Evolutionary conservation across 2,329 filamentous ascomycete species (phyloP).

Genomic region (Xylaria sp.): DNA sequence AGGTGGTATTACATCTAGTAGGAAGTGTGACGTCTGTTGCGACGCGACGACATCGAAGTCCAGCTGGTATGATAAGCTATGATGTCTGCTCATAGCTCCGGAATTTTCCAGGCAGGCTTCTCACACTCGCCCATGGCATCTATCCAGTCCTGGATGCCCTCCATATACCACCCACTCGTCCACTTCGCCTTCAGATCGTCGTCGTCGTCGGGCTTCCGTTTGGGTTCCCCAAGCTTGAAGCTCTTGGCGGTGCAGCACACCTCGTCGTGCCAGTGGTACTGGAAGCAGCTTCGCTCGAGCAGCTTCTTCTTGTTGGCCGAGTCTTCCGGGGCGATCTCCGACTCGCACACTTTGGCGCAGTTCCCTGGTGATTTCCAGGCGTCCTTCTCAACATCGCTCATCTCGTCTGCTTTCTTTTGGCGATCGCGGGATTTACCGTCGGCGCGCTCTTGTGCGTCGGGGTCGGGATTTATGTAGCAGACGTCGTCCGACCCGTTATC

Average conservation of each 20-base stretch:
- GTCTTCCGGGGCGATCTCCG: conserved; percentile 45
- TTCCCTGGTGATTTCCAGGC: conserved; percentile 53
- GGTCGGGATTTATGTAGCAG: conserved; percentile 50
- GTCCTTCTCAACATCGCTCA: conserved; percentile 49
- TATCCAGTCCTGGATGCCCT: conserved; percentile 56
- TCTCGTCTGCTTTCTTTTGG: conserved; percentile 47
- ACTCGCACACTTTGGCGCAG: conserved; percentile 57
- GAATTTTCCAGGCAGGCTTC: conserved; percentile 47
- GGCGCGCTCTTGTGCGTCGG: conserved; percentile 43
- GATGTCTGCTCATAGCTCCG: conserved; percentile 36
- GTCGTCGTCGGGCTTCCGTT: conserved; percentile 38
- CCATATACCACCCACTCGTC: conserved; percentile 53
- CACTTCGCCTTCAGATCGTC: conserved; percentile 43
- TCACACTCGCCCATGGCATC: conserved; percentile 51
- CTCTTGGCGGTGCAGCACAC: conserved; percentile 51
- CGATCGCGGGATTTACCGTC: conserved; percentile 42
- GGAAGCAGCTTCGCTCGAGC: conserved; percentile 49
- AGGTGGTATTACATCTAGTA: conserved; percentile 13
- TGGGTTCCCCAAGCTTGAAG: conserved; percentile 52
- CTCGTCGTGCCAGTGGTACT: conserved; percentile 53
- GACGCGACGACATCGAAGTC: background rate
- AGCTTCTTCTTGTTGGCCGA: conserved; percentile 37
- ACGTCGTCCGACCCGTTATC: conserved; percentile 58
- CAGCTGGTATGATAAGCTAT: background rate
- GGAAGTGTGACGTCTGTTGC: background rate